These are phyloP conservation scores for Cyberlindnera xylosilytica DNA, from an alignment of 805 yeast genomes.

Conservation along the genomic window DNA sequence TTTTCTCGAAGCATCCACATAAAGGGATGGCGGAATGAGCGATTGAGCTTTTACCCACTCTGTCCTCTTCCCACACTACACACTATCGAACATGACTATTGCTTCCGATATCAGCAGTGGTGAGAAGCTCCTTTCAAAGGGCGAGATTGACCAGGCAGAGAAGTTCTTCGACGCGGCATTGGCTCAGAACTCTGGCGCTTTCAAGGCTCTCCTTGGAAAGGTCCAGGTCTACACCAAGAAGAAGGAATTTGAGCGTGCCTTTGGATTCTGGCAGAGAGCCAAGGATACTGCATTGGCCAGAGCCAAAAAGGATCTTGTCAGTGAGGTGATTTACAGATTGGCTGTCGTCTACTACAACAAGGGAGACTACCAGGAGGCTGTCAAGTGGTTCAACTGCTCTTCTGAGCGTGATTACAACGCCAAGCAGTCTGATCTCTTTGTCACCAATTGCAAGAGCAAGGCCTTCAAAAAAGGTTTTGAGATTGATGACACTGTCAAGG, in stretches of 20 bases:
- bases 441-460: conserved; percentile 19
- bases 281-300: conserved; percentile 38
- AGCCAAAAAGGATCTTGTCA: conserved; percentile 41
- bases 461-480: conserved; percentile 13
- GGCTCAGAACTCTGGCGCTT: conserved; percentile 40
- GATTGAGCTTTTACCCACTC: neutral
- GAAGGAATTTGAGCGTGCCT: conserved; percentile 40
- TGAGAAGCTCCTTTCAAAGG: conserved; percentile 35
- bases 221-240: conserved; percentile 43
- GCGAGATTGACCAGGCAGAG: conserved; percentile 43
- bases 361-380: conserved; percentile 38
- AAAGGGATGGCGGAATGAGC: too few species aligned
- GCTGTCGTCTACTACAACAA: conserved; percentile 39
- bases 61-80: too few species aligned
- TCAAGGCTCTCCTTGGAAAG: conserved; percentile 42
- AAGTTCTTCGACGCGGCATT: conserved; percentile 35
- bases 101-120: conserved; percentile 6
- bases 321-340: conserved; percentile 42
- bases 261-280: conserved; percentile 41
- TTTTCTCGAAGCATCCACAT: too few species aligned
- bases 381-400: conserved; percentile 39
- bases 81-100: conserved; percentile 5
- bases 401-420: conserved; percentile 34
- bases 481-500: conserved; percentile 9
- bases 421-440: conserved; percentile 19